Base-by-base conservation (phyloP, 371 early-diverging fungal genomes). In the Mortierella sp. region DNA sequence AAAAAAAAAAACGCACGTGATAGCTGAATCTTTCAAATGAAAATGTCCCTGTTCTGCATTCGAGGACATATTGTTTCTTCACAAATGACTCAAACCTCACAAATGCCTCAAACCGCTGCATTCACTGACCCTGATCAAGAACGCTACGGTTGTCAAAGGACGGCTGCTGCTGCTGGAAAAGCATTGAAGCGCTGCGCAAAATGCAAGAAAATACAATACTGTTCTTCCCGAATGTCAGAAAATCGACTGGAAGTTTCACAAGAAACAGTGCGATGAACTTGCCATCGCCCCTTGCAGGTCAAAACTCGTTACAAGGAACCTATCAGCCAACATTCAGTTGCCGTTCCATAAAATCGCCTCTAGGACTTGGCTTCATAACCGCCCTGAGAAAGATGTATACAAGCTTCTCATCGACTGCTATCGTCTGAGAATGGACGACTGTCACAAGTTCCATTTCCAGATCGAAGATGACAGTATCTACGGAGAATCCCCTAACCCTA, bases 331-430 rank as follows among this genome's bases (percentile, higher is more conserved):
- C 10, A 54, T 72, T 32, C 45, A 60, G 35, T 60, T 64, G 18
- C 66, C 73, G 1, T 72, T 62, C 35, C 59, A 51, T n/a, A 51
- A 24, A 22, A 51, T 72, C 20, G 22, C 40, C 10, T 35, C 5
- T 45, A 60, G 54, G 28, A 66, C 57, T 0, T 72, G 73, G 73
- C 66, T 72, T 11, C 54, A 72, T 62, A 49, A 65, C 26, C 66
- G 73, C 11, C 58, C 66, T 1, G 52, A 65, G 12, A 45, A 61
- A 12, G 73, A 72, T 62, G 73, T 72, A 5, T 72, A 62, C 45
- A 61, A 43, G 35, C 67, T 72, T 14, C 54, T 72, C 49, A 66
- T 72, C 20, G 73, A 72, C 26, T 66, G 49, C 16, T 72, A 66
- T 45, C 66, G 73, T 24, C 39, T 72, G 59, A 66, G 61, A 22